Base-by-base conservation (phyloP, 177 flowering plant species). In the Vitis hybrid region DNA sequence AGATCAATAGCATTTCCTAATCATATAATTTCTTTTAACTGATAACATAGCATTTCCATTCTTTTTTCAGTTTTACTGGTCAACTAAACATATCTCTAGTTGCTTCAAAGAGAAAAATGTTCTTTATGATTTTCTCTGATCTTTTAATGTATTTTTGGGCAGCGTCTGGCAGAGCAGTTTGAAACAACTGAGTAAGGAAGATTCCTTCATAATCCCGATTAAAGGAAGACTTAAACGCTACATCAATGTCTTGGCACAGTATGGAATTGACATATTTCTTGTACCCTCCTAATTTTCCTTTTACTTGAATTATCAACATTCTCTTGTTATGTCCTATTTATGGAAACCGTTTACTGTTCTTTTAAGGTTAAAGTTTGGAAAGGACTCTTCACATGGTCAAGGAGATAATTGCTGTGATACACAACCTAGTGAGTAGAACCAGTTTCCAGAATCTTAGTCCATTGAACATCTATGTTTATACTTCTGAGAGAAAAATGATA, bases 131-230 rank as follows among this genome's bases (percentile, higher is more conserved):
- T 51, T 50, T 57, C 65, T 18, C 64, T 68, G 56, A 76, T 65
- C 57, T 19, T 56, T 30, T 11, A 60, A 21, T 55, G 16, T 52
- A 19, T 46, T 19, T 27, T 46, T 75, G 62, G 55, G 78, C 82
- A 81, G 86, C 70, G 63, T 80, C 62, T 76, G 82, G 80, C 76
- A 76, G 74, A 78, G 66, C 65, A 81, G 72, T 67, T 73, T 78
- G 67, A 71, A 64, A 56, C 79, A 74, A 69, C 54, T 75, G 52
- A 77, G 72, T 35, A 73, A 66, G 58, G 80, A 65, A n/a, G 78
- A 74, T 63, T 71, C 84, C 57, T 74, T 66, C 14, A 30, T 72
- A 7, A 49, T 46, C 30, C 76, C 66, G 27, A 62, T 78, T 19
- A 82, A 75, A 72, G 72, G 60, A 74, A 77, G 71, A 66, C 54